Evolutionary conservation across 2,329 filamentous ascomycete genomes (phyloP), one percentile per base, ranked within the genome.

Genomic region (Pleoardoris graminearum): DNA sequence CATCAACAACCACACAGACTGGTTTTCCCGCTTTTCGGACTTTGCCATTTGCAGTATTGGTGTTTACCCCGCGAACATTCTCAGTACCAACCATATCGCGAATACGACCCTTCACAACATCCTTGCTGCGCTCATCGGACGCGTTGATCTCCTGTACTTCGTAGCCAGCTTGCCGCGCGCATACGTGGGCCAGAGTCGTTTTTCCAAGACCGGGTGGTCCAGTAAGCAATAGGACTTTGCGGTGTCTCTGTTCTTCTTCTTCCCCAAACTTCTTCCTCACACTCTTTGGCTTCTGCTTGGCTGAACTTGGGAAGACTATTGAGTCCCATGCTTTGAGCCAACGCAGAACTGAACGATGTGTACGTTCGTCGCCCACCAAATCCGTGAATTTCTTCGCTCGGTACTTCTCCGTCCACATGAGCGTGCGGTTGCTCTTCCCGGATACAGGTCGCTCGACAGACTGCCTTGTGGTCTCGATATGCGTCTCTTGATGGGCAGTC

Each of bases 381-480:
- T 99, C 94, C 62, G 92, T 89, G 65, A 97, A 99, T 63, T 86
- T 93, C 55, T 85, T 85, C 23, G 94, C 94, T 30, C 94, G 87
- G 69, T 99, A 99, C 71, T 99, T 99, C 70, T 99, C 94, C 0
- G 93, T 96, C 94, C 94, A 99, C 68, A 99, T 78, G 27, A 90
- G 72, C 0, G 84, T 82, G 57, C 66, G 71, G 17, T 56, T 66
- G 14, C 58, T 62, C 55, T 73, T 76, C 7, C 57, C 61, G 29
- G 22, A 43, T 27, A 45, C 32, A 8, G 62, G 49, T 3, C 69
- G 59, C 57, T 82, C 79, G 4, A 78, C 61, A 0, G 77, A 75
- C 42, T 29, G 67, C 62, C 60, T 58, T 14, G 69, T 66, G 11
- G 62, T 52, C 7, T 73, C 62, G 1, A 61, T 46, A 10, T 70